These are phyloP conservation scores for Coelastrella sp. DNA, from an alignment of 139 green algal genomes.

Conservation along the genomic window DNA sequence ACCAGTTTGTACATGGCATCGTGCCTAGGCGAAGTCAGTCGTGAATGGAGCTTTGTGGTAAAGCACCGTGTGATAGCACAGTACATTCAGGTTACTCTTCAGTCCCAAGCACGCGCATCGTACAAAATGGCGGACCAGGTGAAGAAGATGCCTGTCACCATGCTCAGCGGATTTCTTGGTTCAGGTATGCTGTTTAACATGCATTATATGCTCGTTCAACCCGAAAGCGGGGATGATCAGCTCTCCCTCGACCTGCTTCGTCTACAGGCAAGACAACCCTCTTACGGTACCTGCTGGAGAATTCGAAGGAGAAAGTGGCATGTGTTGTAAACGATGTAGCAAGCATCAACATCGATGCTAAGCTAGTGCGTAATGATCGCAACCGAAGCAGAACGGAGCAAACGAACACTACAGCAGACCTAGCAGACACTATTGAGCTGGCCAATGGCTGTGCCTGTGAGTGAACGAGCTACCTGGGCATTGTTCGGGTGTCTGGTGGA, in stretches of 20 bases:
- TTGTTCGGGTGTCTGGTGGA: too few relatives aligned
- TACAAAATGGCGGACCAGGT: not conserved
- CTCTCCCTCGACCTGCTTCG: too few relatives aligned
- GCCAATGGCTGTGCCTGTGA: slow-evolving; percentile 94
- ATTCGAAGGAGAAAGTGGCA: slow-evolving; percentile 86
- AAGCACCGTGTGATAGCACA: too few relatives aligned
- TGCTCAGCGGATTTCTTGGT: slow-evolving; percentile 86
- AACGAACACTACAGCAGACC: slow-evolving; percentile 65
- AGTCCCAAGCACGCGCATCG: not conserved
- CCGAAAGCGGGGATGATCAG: not conserved
- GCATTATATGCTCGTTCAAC: too few relatives aligned
- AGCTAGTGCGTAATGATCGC: slow-evolving; percentile 84
- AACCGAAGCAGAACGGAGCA: slow-evolving; percentile 10
- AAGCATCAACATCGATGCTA: slow-evolving; percentile 94
- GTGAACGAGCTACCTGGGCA: slow-evolving; percentile 48
- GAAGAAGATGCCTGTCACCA: slow-evolving; percentile 75
- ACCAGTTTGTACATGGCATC: too few relatives aligned
- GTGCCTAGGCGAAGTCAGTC: too few relatives aligned
- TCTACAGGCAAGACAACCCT: slow-evolving; percentile 95
- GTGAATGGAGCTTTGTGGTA: too few relatives aligned
- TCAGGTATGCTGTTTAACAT: slow-evolving; percentile 64
- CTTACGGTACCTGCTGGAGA: slow-evolving; percentile 87
- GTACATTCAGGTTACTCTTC: too few relatives aligned
- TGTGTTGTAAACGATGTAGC: slow-evolving; percentile 97
- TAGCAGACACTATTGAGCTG: slow-evolving; percentile 95